Conservation (phyloP, 2,329 filamentous ascomycete genomes). For the Colletotrichum ledebouriae region DNA sequence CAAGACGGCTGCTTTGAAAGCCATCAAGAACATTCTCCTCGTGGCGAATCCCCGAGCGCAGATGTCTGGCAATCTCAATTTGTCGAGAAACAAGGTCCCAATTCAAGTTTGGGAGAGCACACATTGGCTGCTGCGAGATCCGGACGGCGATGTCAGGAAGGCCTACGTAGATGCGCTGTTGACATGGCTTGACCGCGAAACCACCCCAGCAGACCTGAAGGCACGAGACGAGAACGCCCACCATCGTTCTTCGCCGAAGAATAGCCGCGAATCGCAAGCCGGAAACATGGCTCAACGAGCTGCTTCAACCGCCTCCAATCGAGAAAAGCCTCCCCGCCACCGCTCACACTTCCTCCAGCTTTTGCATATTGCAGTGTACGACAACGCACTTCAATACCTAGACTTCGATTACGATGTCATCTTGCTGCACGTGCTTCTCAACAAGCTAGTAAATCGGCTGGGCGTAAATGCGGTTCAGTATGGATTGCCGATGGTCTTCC, state of each 20-base stretch:
- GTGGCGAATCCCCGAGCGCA: conserved; percentile 81
- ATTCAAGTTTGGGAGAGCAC: conserved; percentile 96
- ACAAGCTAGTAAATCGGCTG: conserved; percentile 79
- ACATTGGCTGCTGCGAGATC: conserved; percentile 89
- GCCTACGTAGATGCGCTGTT: conserved; percentile 88
- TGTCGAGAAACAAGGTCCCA: conserved; percentile 81
- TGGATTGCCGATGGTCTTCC: conserved; percentile 89
- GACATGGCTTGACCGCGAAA: conserved; percentile 88
- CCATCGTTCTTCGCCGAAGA: conserved; percentile 59
- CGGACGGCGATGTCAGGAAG: conserved; percentile 81
- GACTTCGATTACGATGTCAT: conserved; percentile 81
- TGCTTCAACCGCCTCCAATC: conserved; percentile 75
- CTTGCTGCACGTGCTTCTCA: conserved; percentile 81
- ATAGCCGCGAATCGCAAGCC: conserved; percentile 55
- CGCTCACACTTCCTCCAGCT: conserved; percentile 83
- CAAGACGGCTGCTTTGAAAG: conserved; percentile 77
- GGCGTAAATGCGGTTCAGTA: conserved; percentile 85
- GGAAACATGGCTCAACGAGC: conserved; percentile 70
- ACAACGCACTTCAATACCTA: conserved; percentile 82
- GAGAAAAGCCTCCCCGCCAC: conserved; percentile 67
- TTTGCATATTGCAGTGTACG: conserved; percentile 89
- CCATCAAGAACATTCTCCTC: conserved; percentile 84
- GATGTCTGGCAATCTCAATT: conserved; percentile 69
- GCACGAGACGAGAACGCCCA: conserved; percentile 69
- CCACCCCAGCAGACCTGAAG: conserved; percentile 73